Evolutionary conservation across 495 filamentous ascomycete species (phyloP).

Genomic region (Penicillium chermesinum): DNA sequence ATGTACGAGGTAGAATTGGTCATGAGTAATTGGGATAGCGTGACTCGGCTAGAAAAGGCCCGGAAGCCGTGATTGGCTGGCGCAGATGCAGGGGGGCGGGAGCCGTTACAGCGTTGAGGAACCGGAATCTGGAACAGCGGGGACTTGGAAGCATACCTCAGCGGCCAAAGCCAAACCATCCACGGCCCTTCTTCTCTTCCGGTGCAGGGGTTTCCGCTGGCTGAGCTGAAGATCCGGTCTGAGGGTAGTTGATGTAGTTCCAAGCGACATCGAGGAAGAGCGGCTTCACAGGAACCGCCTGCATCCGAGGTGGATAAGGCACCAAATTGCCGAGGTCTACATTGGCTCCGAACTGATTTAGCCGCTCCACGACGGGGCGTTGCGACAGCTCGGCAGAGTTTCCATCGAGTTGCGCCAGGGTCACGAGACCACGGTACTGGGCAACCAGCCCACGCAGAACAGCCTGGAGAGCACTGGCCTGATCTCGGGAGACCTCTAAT

Average conservation of each 20-base stretch:
- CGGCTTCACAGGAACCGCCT: slow-evolving; percentile 87
- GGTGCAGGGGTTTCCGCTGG: slow-evolving; percentile 18
- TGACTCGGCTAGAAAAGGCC: slow-evolving; percentile 16
- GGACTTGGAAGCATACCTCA: too few relatives aligned
- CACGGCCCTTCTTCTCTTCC: slow-evolving; percentile 58
- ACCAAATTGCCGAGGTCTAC: slow-evolving; percentile 77
- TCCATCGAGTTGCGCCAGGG: slow-evolving; percentile 57
- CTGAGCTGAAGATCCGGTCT: slow-evolving; percentile 17
- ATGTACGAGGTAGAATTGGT: neutral
- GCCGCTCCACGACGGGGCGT: slow-evolving; percentile 60
- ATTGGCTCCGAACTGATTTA: slow-evolving; percentile 66
- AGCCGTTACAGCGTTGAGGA: slow-evolving; percentile 10
- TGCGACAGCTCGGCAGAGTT: slow-evolving; percentile 28
- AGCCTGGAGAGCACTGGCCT: slow-evolving; percentile 51
- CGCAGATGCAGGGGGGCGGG: neutral
- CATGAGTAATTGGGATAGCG: slow-evolving; percentile 5
- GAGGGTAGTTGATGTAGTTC: slow-evolving; percentile 97
- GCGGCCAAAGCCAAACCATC: slow-evolving; percentile 89
- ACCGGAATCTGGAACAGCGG: too few relatives aligned
- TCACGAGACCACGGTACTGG: slow-evolving; percentile 75
- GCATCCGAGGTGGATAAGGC: slow-evolving; percentile 74
- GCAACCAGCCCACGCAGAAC: slow-evolving; percentile 64
- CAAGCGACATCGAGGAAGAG: slow-evolving; percentile 94
- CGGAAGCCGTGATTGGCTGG: slow-evolving; percentile 6
- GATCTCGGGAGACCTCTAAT: slow-evolving; percentile 53